Evolutionary conservation across 1,139 yeast genomes (phyloP).

Genomic region (Kluyveromyces sp.): DNA sequence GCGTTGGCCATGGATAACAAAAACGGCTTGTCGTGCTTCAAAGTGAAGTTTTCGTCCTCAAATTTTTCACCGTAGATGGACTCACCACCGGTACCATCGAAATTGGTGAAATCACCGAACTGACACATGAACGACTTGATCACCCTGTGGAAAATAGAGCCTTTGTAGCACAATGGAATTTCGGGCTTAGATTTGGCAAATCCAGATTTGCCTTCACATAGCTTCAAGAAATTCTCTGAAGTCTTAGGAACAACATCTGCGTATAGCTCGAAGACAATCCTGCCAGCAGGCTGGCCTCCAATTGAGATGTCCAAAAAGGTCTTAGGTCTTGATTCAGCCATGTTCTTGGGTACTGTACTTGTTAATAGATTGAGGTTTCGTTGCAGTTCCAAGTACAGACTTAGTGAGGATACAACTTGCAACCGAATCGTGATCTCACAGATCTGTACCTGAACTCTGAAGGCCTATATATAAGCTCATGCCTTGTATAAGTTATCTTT

Average conservation of each 20-base stretch:
- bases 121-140: constrained; percentile 89
- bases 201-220: constrained; percentile 90
- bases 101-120: constrained; percentile 94
- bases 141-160: constrained; percentile 83
- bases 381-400: no score
- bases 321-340: constrained; percentile 36
- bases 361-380: no score
- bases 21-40: constrained; percentile 77
- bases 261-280: constrained; percentile 70
- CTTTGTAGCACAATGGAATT: constrained; percentile 65
- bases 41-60: constrained; percentile 81
- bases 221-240: constrained; percentile 83
- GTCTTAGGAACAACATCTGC: constrained; percentile 85
- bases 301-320: constrained; percentile 72
- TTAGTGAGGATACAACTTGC: no score
- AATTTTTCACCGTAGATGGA: constrained; percentile 93
- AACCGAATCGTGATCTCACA: background rate
- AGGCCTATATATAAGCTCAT: background rate
- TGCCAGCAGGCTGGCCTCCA: constrained; percentile 59
- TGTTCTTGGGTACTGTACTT: no score
- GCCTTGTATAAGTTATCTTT: background rate
- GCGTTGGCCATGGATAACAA: constrained; percentile 94
- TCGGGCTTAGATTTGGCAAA: constrained; percentile 46
- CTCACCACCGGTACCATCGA: constrained; percentile 90
- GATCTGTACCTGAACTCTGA: background rate